Evolutionary conservation across 1,284 basidiomycete genomes (phyloP), one percentile per base, ranked within the genome.

Genomic region (Pascua guehoae): DNA sequence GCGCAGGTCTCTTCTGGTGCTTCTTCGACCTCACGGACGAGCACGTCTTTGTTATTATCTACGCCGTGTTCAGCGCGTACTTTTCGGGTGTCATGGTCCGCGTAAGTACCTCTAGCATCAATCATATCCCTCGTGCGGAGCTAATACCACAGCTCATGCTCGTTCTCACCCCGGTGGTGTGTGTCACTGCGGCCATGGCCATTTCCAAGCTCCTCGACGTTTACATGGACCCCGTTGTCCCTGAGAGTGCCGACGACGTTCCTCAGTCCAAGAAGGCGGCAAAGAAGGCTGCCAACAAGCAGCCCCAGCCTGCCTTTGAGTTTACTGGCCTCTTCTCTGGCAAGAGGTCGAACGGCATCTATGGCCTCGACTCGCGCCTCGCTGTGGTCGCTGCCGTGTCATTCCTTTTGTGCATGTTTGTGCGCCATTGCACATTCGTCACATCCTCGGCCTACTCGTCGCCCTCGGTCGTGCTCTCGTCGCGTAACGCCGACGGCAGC

Each of bases 81-180:
- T 99, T 99, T 76, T 95, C 96, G 11, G 94, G 95, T 54, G 96
- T 98, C 75, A 98, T 98, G 95, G 95, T 98, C 59, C 90, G 94
- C 53, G 24, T 32, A 32, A 32, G 24, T 32, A 7, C 7, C 24
- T 7, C 24, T 32, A 32, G 7, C 24, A 32, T 16, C 24, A n/a
- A 32, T 16, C 24, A n/a, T 53, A n/a, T 15, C 32, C 12, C 32
- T 18, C 49, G 37, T 42, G 12, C 15, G 17, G 16, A 2, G 49
- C 47, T 62, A 39, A 56, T 54, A 37, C 42, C 47, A 51, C 24
- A 32, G 24, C 66, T 78, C 50, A 74, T 78, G 73, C 67, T 78
- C 39, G 75, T 78, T 62, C 75, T 78, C 59, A 78, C 76, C 1
- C 76, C 75, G 10, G 67, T 75, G 8, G 76, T 76, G 36, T 79